A percentile compares a stretch with the other conserved stretches of the same genome.
phyloP scores from a whole-genome alignment of 83 land plant genomes.

The Larix sibirica region DNA sequence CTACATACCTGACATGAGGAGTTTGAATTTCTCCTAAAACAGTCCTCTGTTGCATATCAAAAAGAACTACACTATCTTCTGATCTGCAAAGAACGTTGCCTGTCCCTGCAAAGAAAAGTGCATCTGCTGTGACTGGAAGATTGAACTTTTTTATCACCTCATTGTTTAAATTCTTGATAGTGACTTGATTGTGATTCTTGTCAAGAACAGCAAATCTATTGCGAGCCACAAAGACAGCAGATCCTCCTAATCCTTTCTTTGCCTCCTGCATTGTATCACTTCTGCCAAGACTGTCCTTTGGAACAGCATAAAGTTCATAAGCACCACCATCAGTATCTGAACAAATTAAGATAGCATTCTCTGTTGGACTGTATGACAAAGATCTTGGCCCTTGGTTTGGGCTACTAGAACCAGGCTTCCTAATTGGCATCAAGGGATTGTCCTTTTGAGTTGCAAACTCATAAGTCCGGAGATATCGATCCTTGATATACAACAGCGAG shows the following conservation, averaged over 20 bases:
- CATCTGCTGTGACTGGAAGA: slow-evolving; percentile 57
- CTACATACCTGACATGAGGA: slow-evolving; percentile 64
- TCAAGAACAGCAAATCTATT: slow-evolving; percentile 88
- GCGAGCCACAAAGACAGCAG: slow-evolving; percentile 79
- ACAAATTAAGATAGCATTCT: slow-evolving; percentile 73
- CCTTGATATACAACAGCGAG: slow-evolving; percentile 54
- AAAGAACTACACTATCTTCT: slow-evolving; percentile 50
- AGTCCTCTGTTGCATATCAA: slow-evolving; percentile 59
- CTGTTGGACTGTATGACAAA: slow-evolving; percentile 75
- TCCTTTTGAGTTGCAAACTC: slow-evolving; percentile 76
- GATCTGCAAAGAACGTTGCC: slow-evolving; percentile 59
- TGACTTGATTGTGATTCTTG: slow-evolving; percentile 58
- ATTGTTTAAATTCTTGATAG: slow-evolving; percentile 64
- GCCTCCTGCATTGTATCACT: slow-evolving; percentile 62
- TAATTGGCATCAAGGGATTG: slow-evolving; percentile 54
- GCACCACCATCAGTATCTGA: slow-evolving; percentile 83
- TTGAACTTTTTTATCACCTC: slow-evolving; percentile 58
- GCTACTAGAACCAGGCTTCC: slow-evolving; percentile 56
- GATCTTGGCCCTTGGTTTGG: slow-evolving; percentile 71
- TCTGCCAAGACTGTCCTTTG: slow-evolving; percentile 67
- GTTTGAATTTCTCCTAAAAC: slow-evolving; percentile 60
- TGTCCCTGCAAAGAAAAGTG: slow-evolving; percentile 67
- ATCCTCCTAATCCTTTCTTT: slow-evolving; percentile 64
- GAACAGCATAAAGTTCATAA: slow-evolving; percentile 67
- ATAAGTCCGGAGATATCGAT: slow-evolving; percentile 62